Conservation (phyloP, 1,139 yeast genomes). For the Pichia sp. region DNA sequence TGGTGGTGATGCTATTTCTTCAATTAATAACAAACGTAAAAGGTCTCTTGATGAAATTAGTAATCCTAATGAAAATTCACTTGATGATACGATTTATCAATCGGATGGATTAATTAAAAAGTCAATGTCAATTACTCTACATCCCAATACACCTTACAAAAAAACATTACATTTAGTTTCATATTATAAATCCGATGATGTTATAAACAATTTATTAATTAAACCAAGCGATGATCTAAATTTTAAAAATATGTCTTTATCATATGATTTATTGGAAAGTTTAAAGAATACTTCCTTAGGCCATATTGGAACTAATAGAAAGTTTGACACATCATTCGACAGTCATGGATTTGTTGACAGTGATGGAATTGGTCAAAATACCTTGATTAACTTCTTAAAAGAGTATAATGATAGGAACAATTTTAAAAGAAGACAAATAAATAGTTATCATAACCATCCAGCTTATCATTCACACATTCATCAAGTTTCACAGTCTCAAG, state of each 20-base stretch:
- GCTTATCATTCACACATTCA: neutral
- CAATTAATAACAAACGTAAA: conserved; percentile 24
- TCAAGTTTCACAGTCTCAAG: neutral
- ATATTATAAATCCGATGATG: conserved; percentile 73
- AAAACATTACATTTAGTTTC: conserved; percentile 72
- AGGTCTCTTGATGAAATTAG: conserved; percentile 15
- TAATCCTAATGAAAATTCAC: neutral
- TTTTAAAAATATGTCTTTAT: conserved; percentile 46
- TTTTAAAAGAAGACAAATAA: conserved; percentile 5
- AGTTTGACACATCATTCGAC: conserved; percentile 36
- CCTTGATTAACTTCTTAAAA: conserved; percentile 23
- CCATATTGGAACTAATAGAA: conserved; percentile 30
- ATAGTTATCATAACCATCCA: neutral
- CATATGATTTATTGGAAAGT: conserved; percentile 55
- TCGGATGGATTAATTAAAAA: conserved; percentile 77
- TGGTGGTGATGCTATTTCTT: conserved; percentile 12
- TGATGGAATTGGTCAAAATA: conserved; percentile 34
- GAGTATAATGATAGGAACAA: conserved; percentile 17
- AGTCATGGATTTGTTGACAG: conserved; percentile 44
- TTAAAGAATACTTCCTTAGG: conserved; percentile 58
- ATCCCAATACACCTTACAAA: conserved; percentile 12
- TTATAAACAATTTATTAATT: conserved; percentile 46
- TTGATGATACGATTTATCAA: conserved; percentile 48
- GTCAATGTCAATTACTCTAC: conserved; percentile 57
- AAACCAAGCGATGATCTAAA: conserved; percentile 53